Base-by-base conservation (phyloP, 768 basidiomycete genomes). In the Boletus huronensis region DNA sequence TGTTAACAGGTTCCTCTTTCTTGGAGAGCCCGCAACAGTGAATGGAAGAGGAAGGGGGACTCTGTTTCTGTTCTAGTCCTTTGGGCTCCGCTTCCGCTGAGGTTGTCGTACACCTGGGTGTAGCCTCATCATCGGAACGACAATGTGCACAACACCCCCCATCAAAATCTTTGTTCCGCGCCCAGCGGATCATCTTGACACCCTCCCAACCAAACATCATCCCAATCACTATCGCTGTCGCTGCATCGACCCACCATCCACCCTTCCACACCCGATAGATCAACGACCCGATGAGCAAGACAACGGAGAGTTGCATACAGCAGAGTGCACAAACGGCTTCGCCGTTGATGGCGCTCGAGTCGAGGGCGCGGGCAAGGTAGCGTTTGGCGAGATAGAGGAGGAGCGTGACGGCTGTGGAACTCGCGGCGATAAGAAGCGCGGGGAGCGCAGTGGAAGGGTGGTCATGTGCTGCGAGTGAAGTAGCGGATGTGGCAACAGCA, bases 231-330 rank as follows among this genome's bases (percentile, higher is more conserved):
- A 79, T 68, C 1, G 76, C 68, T 11, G 78, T 78, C n/a, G 71
- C 72, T 19, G 73, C 61, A 52, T 79, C 79, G 13, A 77, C 63
- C 78, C 79, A 79, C 79, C 78, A 79, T 0, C 77, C 79, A n/a
- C 74, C 72, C 6, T 62, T 53, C 78, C 78, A 77, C 5, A 72
- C 57, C 7, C 70, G 62, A 41, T 66, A 77, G 28, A 78, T 66
- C 45, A 77, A 52, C 5, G 72, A 70, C 2, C 78, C 79, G 2
- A 74, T 38, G 51, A 79, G 74, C 14, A 79, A 61, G 2, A 79
- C 76, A 21, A 68, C 36, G 0, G 77, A 78, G 29, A 79, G 70
- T 51, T 79, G 71, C 38, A 73, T 69, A 56, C 79, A 79, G 28
- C 70, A 72, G 10, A 79, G 70, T 0, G 75, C 71, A 29, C 78